These are phyloP conservation scores for Pyricularia pennisetigena DNA, from an alignment of 2,329 filamentous ascomycete species.

Conservation along the genomic window DNA sequence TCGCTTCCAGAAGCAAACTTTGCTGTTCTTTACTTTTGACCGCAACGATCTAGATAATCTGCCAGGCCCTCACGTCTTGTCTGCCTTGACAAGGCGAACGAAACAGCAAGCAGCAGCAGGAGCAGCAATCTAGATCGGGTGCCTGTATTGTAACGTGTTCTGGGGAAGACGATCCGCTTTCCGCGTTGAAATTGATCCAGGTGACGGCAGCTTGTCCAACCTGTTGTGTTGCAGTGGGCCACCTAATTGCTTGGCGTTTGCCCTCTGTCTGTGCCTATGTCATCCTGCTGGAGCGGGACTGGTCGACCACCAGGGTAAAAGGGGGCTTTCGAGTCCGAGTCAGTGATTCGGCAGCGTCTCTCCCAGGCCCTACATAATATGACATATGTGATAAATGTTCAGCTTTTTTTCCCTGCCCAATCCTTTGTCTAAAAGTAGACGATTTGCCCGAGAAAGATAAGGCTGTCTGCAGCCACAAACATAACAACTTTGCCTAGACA, in stretches of 20 bases:
- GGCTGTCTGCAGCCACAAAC: neutral
- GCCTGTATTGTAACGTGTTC: neutral
- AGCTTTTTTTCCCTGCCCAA: neutral
- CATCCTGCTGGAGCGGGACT: neutral
- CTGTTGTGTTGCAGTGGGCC: neutral
- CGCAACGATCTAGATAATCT: neutral
- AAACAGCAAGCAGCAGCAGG: neutral
- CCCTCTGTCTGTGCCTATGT: too few relatives aligned
- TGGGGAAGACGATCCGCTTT: neutral
- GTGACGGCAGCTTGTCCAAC: neutral
- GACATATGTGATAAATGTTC: neutral
- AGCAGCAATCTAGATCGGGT: too few relatives aligned
- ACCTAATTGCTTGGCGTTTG: too few relatives aligned
- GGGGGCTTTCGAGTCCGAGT: neutral
- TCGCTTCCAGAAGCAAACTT: neutral
- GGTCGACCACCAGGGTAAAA: neutral
- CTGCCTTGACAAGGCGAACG: neutral
- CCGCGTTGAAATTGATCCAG: neutral
- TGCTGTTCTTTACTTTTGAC: neutral
- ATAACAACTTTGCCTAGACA: neutral
- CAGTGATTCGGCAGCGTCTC: neutral
- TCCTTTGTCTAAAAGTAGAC: neutral
- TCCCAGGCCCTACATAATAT: neutral
- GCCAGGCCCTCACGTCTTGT: neutral
- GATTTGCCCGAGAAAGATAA: neutral